phyloP scores from a whole-genome alignment of 345 rosid genomes.

The Adansonia digitata region DNA sequence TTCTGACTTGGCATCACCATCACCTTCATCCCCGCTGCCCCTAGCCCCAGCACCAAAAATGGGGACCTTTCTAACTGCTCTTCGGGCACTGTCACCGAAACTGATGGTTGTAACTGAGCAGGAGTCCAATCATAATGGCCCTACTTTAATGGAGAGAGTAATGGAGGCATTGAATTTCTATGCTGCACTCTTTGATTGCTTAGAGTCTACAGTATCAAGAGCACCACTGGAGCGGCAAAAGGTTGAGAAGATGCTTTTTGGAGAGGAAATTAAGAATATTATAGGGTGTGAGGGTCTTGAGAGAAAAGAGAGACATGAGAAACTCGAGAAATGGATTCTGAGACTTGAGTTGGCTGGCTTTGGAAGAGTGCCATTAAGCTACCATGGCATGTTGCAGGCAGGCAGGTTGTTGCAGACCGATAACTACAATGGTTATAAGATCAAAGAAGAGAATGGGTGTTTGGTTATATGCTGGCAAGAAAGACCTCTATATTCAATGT shows the following conservation, averaged over 20 bases:
- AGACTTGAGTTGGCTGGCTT: slow-evolving; percentile 61
- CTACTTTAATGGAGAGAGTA: slow-evolving; percentile 47
- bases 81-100: slow-evolving; percentile 56
- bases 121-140: slow-evolving; percentile 52
- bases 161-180: slow-evolving; percentile 53
- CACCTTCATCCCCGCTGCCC: slow-evolving; percentile 39
- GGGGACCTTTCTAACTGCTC: slow-evolving; percentile 41
- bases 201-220: slow-evolving; percentile 48
- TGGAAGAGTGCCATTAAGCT: slow-evolving; percentile 51
- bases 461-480: slow-evolving; percentile 56
- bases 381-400: slow-evolving; percentile 55
- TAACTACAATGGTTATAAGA: slow-evolving; percentile 52
- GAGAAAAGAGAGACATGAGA: no score
- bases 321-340: slow-evolving; percentile 58
- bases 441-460: slow-evolving; percentile 60
- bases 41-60: slow-evolving; percentile 37
- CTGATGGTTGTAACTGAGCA: no score
- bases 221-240: slow-evolving; percentile 48
- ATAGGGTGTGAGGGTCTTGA: slow-evolving; percentile 62
- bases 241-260: no score
- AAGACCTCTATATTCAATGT: slow-evolving; percentile 50
- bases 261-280: no score
- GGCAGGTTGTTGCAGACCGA: slow-evolving; percentile 44
- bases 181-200: slow-evolving; percentile 60
- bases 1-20: slow-evolving; percentile 37